Evolutionary conservation across 2,329 filamentous ascomycete genomes (phyloP).

Genomic region (Diaporthe helianthi): DNA sequence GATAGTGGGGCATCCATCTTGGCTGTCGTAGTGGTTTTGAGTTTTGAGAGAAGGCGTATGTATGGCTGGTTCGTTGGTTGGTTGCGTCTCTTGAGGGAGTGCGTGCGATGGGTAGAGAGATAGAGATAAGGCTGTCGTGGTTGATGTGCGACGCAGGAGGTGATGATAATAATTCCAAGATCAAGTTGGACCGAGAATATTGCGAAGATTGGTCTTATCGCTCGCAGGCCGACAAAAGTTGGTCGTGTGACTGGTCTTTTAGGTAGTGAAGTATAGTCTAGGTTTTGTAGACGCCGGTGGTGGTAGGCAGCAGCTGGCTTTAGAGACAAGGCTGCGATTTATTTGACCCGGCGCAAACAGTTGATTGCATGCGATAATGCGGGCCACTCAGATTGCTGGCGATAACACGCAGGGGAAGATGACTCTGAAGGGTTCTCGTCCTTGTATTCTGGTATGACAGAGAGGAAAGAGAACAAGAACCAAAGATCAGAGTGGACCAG

Average conservation of each 20-base stretch:
- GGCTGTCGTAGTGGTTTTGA: neutral
- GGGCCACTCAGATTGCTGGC: neutral
- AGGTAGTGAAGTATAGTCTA: neutral
- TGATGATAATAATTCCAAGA: neutral
- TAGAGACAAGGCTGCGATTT: conserved; percentile 18
- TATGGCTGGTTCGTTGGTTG: neutral
- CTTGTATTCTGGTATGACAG: neutral
- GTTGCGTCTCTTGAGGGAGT: neutral
- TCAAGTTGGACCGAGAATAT: neutral
- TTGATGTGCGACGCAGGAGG: neutral
- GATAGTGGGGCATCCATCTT: conserved; percentile 45
- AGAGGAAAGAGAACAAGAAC: neutral
- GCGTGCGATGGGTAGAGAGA: neutral
- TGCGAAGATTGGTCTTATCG: neutral
- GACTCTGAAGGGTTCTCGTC: neutral
- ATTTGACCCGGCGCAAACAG: neutral
- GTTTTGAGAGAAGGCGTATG: neutral
- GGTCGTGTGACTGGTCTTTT: neutral
- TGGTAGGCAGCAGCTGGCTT: conserved; percentile 14
- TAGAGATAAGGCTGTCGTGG: neutral
- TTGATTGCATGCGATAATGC: neutral
- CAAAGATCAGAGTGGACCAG: conserved; percentile 13
- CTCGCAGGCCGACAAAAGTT: neutral
- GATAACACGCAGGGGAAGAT: neutral
- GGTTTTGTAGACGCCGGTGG: neutral